These are phyloP conservation scores for Tetrahymena elliotti DNA, from an alignment of 73 alveolate species.

Conservation along the genomic window DNA sequence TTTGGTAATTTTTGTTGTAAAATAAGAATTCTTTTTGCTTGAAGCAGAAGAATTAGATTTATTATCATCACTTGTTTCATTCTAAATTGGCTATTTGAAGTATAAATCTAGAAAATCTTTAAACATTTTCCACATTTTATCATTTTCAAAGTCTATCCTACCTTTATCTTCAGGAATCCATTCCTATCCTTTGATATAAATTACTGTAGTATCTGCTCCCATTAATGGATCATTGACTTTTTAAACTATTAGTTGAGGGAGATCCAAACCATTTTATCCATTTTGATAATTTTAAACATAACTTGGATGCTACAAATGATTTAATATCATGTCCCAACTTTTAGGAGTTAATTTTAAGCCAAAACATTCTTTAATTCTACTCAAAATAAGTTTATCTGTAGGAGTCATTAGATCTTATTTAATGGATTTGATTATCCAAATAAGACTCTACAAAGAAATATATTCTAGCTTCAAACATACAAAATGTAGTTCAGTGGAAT, in stretches of 20 bases:
- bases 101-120: slow-evolving; percentile 8
- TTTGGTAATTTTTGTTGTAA: neutral
- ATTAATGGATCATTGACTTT: slow-evolving; percentile 30
- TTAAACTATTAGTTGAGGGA: slow-evolving; percentile 3
- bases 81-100: neutral
- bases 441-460: slow-evolving; percentile 34
- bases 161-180: slow-evolving; percentile 36
- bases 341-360: slow-evolving; percentile 50
- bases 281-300: neutral
- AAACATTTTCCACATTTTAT: slow-evolving; percentile 16
- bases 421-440: slow-evolving; percentile 57
- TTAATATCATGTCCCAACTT: slow-evolving; percentile 65
- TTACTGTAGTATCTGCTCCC: slow-evolving; percentile 27
- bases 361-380: slow-evolving; percentile 67
- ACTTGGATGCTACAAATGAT: slow-evolving; percentile 21
- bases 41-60: neutral
- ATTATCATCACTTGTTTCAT: neutral
- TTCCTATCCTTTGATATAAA: slow-evolving; percentile 1
- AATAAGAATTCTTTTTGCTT: neutral
- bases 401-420: slow-evolving; percentile 65
- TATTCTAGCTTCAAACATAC: neutral
- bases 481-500: neutral
- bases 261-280: slow-evolving; percentile 23
- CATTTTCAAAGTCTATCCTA: slow-evolving; percentile 14
- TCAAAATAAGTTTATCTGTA: slow-evolving; percentile 57